A percentile compares a stretch with the other conserved stretches of the same genome.
Evolutionary conservation across 2,329 filamentous ascomycete species (phyloP).

Genomic region (Aspergillus calidoustus): DNA sequence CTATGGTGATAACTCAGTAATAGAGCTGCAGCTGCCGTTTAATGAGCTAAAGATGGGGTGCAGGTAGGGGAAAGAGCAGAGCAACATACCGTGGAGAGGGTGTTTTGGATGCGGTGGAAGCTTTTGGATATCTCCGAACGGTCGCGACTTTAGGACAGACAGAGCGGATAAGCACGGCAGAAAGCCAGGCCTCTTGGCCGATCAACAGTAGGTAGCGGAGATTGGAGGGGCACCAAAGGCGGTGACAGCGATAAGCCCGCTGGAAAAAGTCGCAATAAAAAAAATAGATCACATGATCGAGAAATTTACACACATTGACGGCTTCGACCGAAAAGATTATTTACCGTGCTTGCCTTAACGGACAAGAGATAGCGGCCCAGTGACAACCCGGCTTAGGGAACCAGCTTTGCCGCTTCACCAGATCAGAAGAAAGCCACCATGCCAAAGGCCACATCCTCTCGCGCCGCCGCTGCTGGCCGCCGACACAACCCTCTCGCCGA

Average conservation of each 20-base stretch:
- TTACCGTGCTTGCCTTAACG: not conserved
- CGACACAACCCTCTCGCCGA: slow-evolving; percentile 91
- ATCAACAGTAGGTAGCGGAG: not conserved
- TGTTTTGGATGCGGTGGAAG: not conserved
- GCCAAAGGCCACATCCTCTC: slow-evolving; percentile 74
- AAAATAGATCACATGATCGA: slow-evolving; percentile 40
- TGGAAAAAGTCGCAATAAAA: slow-evolving; percentile 35
- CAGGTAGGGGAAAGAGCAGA: not conserved
- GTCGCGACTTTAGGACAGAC: slow-evolving; percentile 16
- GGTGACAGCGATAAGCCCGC: slow-evolving; percentile 22
- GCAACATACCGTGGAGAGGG: not conserved
- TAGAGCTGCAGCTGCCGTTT: not conserved
- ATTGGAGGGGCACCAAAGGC: slow-evolving; percentile 22
- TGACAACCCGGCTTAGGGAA: not conserved
- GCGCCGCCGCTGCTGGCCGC: slow-evolving; percentile 61
- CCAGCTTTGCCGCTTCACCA: not conserved
- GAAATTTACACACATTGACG: slow-evolving; percentile 40
- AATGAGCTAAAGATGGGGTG: not conserved
- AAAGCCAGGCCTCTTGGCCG: slow-evolving; percentile 1
- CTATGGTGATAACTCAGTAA: not conserved
- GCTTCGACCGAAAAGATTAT: slow-evolving; percentile 17
- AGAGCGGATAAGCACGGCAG: slow-evolving; percentile 18
- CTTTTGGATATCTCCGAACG: not conserved
- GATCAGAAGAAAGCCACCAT: slow-evolving; percentile 52
- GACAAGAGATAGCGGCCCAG: not conserved